Evolutionary conservation across 2,329 filamentous ascomycete genomes (phyloP).

Genomic region (Tolypocladium cylindrosporum): DNA sequence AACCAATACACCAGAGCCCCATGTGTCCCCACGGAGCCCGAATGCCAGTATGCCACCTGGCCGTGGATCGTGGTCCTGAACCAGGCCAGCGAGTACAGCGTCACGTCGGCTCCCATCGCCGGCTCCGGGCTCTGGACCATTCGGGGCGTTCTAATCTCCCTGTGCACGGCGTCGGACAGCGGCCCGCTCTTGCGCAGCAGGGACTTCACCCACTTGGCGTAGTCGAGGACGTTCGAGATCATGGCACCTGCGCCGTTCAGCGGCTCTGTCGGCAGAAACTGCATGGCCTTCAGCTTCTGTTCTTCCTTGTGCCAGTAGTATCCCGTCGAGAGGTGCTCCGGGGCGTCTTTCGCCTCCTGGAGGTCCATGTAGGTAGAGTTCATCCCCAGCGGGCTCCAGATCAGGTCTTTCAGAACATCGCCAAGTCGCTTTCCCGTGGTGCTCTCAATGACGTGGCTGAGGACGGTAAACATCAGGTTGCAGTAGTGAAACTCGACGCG

Average conservation of each 20-base stretch:
- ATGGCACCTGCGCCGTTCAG: slow-evolving; percentile 29
- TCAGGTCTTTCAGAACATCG: slow-evolving; percentile 26
- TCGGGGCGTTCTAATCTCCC: slow-evolving; percentile 18
- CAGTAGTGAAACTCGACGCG: slow-evolving; percentile 36
- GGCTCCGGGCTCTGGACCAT: slow-evolving; percentile 13
- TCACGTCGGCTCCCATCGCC: slow-evolving; percentile 5
- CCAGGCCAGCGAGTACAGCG: slow-evolving; percentile 21
- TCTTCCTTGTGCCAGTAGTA: slow-evolving; percentile 28
- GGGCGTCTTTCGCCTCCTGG: slow-evolving; percentile 13
- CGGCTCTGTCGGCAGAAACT: slow-evolving; percentile 16
- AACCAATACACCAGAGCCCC: slow-evolving; percentile 20
- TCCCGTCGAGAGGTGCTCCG: slow-evolving; percentile 26
- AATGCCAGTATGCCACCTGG: slow-evolving; percentile 18
- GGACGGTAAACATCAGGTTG: slow-evolving; percentile 38
- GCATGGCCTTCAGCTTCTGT: slow-evolving; percentile 11
- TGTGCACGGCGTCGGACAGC: slow-evolving; percentile 14
- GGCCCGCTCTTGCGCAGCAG: slow-evolving; percentile 24
- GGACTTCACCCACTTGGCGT: slow-evolving; percentile 39
- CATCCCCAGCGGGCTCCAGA: slow-evolving; percentile 40
- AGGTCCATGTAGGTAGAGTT: slow-evolving; percentile 26
- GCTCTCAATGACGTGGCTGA: slow-evolving; percentile 33
- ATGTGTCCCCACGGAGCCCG: slow-evolving; percentile 16
- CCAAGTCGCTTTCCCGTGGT: slow-evolving; percentile 26
- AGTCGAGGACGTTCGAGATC: slow-evolving; percentile 39
- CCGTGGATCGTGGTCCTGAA: slow-evolving; percentile 12